Percentiles rank a stretch among this genome's conserved stretches.
Evolutionary conservation across 805 yeast genomes (phyloP).

Genomic region (Metschnikowia picachoensis): DNA sequence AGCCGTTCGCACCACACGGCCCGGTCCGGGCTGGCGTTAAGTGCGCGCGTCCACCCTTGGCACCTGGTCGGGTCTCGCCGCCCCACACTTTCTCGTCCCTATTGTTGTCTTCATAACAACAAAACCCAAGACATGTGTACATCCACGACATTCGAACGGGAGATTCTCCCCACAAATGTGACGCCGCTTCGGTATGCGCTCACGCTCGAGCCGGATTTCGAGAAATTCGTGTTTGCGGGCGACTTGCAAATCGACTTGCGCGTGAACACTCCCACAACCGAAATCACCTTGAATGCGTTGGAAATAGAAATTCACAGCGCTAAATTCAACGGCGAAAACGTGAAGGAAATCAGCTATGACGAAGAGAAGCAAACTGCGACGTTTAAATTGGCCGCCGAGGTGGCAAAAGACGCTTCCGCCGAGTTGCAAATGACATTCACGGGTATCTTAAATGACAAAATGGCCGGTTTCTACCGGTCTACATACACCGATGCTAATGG

Average conservation of each 20-base stretch:
- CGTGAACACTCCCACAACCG: slow-evolving; percentile 45
- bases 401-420: slow-evolving; percentile 37
- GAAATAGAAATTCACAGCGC: slow-evolving; percentile 63
- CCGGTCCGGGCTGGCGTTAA: not conserved
- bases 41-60: not conserved
- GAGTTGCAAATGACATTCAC: slow-evolving; percentile 49
- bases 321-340: slow-evolving; percentile 27
- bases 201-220: slow-evolving; percentile 43
- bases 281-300: slow-evolving; percentile 53
- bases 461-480: slow-evolving; percentile 82
- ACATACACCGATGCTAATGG: slow-evolving; percentile 56
- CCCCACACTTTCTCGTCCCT: not conserved
- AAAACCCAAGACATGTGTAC: slow-evolving; percentile 8
- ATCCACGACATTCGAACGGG: slow-evolving; percentile 23
- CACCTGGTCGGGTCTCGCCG: not conserved
- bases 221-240: slow-evolving; percentile 58
- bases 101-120: slow-evolving; percentile 7
- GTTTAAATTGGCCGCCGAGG: slow-evolving; percentile 35
- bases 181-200: slow-evolving; percentile 40
- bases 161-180: slow-evolving; percentile 41
- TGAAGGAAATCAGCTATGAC: slow-evolving; percentile 24
- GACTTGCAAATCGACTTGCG: slow-evolving; percentile 49
- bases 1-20: not conserved
- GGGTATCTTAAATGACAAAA: slow-evolving; percentile 68
- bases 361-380: slow-evolving; percentile 39